Conservation (phyloP, 371 early-diverging fungal genomes). For the Haplosporangium sp. region DNA sequence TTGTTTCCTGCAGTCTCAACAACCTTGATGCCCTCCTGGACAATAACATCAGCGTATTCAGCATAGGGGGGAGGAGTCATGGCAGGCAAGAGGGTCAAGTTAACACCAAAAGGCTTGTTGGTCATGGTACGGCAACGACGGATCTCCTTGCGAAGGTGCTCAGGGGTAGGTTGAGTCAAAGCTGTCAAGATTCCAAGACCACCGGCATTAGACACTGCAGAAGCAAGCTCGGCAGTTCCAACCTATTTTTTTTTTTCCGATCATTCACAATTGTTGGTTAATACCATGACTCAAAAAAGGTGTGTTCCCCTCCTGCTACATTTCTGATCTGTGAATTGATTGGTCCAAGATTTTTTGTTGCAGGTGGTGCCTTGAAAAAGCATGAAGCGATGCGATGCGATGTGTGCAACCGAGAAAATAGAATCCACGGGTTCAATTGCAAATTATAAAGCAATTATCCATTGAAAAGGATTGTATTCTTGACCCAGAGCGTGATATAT, state of each 20-base stretch:
- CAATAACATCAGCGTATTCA: constrained; percentile 79
- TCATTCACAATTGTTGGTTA: no score
- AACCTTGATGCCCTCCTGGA: constrained; percentile 84
- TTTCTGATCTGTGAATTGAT: neutral
- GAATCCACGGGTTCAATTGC: neutral
- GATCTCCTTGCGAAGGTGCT: constrained; percentile 78
- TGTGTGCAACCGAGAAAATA: neutral
- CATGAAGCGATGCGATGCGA: neutral
- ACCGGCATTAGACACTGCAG: constrained; percentile 65
- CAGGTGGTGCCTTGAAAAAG: neutral
- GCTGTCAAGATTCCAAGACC: constrained; percentile 63
- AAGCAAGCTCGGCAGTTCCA: constrained; percentile 81
- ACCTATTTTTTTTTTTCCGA: constrained; percentile 57
- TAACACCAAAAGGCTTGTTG: constrained; percentile 83
- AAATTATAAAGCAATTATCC: neutral
- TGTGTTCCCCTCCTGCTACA: no score
- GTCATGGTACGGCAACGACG: constrained; percentile 81
- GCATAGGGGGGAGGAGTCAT: constrained; percentile 84
- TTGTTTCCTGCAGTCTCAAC: constrained; percentile 81
- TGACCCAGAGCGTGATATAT: neutral
- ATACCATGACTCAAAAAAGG: no score
- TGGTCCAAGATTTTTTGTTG: neutral
- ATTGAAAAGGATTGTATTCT: no score
- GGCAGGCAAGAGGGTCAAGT: constrained; percentile 74
- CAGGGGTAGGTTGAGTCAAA: constrained; percentile 87